Evolutionary conservation across 108 stramenopile species (phyloP).

Genomic region (Skeletonema potamos): DNA sequence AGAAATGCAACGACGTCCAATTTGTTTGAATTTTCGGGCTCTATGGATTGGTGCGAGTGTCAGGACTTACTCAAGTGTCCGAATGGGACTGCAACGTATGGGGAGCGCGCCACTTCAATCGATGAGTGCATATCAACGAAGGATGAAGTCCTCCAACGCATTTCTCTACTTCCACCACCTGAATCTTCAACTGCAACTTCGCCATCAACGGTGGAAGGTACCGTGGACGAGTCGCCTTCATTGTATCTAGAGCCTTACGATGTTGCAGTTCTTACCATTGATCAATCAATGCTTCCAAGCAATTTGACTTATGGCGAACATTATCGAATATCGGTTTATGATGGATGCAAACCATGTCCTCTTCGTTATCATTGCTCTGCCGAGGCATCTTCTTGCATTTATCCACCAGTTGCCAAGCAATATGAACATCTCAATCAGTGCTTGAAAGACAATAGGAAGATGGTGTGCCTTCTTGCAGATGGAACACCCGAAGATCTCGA

Average conservation of each 20-base stretch:
- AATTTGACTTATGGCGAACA: conserved; percentile 84
- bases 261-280: conserved; percentile 70
- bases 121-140: conserved; percentile 57
- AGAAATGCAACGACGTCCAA: neutral
- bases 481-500: conserved; percentile 38
- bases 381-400: conserved; percentile 13
- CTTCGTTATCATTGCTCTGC: conserved; percentile 63
- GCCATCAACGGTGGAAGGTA: conserved; percentile 31
- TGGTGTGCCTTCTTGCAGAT: conserved; percentile 43
- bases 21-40: conserved; percentile 24
- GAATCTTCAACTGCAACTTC: neutral
- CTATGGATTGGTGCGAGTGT: conserved; percentile 80
- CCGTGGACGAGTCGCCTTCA: conserved; percentile 40
- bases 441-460: conserved; percentile 47
- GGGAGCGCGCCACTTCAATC: conserved; percentile 40
- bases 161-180: conserved; percentile 31
- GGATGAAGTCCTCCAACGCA: conserved; percentile 41
- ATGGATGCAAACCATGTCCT: conserved; percentile 87
- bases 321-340: conserved; percentile 72
- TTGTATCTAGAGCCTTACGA: conserved; percentile 60
- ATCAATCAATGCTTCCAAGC: conserved; percentile 52
- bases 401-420: conserved; percentile 32
- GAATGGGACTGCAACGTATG: conserved; percentile 61
- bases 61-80: conserved; percentile 74
- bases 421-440: conserved; percentile 40